Conservation (phyloP, 1,284 basidiomycete genomes). For the Lentinula novae-zelandiae region DNA sequence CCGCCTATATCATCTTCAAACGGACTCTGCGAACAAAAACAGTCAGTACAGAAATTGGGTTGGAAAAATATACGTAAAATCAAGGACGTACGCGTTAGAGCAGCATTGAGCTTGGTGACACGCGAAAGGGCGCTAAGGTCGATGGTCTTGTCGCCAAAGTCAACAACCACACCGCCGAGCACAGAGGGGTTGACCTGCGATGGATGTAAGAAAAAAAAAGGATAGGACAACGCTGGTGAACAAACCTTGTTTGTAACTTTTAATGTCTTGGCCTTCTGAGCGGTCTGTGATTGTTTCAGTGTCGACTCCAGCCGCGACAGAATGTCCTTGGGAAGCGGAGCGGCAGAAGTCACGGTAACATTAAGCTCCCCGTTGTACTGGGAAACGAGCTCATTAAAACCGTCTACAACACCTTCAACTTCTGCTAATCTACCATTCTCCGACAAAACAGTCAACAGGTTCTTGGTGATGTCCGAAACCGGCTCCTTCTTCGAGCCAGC, state of each 20-base stretch:
- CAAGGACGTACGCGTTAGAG: constrained; percentile 63
- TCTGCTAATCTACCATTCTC: constrained; percentile 92
- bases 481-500: constrained; percentile 62
- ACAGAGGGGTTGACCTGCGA: constrained; percentile 81
- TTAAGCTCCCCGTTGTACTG: constrained; percentile 93
- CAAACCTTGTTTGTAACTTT: constrained; percentile 86
- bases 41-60: not conserved
- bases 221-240: constrained; percentile 5
- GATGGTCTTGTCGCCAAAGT: constrained; percentile 98
- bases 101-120: constrained; percentile 91
- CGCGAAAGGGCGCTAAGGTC: constrained; percentile 92
- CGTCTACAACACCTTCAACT: constrained; percentile 85
- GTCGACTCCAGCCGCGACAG: constrained; percentile 75
- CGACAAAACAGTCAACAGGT: constrained; percentile 87
- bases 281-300: constrained; percentile 82
- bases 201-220: constrained; percentile 9
- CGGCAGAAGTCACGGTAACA: constrained; percentile 88
- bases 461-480: constrained; percentile 86
- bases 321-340: constrained; percentile 72
- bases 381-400: constrained; percentile 87
- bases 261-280: constrained; percentile 79
- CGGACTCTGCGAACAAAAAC: constrained; percentile 24
- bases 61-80: not conserved
- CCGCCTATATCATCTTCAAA: constrained; percentile 15
- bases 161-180: constrained; percentile 89